Percentiles rank a stretch among this genome's conserved stretches.
Conservation (phyloP, 1,284 basidiomycete species). For the Cryptococcus hybrid region DNA sequence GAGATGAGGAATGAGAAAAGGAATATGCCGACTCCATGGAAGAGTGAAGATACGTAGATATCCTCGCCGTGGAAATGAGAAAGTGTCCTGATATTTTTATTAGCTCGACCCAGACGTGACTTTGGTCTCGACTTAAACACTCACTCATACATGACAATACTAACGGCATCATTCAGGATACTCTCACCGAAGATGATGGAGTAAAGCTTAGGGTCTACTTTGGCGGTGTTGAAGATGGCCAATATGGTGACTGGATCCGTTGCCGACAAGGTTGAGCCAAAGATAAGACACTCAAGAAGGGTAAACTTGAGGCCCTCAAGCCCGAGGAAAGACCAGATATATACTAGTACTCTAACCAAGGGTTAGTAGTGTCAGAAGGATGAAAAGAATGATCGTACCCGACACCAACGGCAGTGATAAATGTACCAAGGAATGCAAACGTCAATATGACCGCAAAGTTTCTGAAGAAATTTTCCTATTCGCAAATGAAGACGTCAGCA, state of each 20-base stretch:
- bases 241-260: constrained; percentile 99
- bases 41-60: constrained; percentile 82
- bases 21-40: constrained; percentile 96
- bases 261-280: constrained; percentile 93
- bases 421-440: constrained; percentile 95
- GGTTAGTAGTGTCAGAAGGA: constrained; percentile 1
- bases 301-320: constrained; percentile 76
- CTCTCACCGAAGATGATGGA: constrained; percentile 98
- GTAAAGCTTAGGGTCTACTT: constrained; percentile 98
- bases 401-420: constrained; percentile 93
- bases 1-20: constrained; percentile 90
- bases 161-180: constrained; percentile 96
- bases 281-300: constrained; percentile 88
- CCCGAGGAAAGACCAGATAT: constrained; percentile 89
- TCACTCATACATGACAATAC: constrained; percentile 99
- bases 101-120: neutral
- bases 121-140: constrained; percentile 34
- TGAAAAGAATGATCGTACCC: constrained; percentile 59
- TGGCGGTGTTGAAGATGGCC: constrained; percentile 98
- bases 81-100: constrained; percentile 64
- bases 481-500: constrained; percentile 3
- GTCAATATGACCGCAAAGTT: constrained; percentile 96
- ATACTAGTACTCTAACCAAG: constrained; percentile 69
- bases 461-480: constrained; percentile 91
- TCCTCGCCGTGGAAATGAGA: constrained; percentile 89